A percentile compares a stretch with the other conserved stretches of the same genome.
Conservation (phyloP, 2,329 filamentous ascomycete genomes). For the Coccinonectria pachysandricola region DNA sequence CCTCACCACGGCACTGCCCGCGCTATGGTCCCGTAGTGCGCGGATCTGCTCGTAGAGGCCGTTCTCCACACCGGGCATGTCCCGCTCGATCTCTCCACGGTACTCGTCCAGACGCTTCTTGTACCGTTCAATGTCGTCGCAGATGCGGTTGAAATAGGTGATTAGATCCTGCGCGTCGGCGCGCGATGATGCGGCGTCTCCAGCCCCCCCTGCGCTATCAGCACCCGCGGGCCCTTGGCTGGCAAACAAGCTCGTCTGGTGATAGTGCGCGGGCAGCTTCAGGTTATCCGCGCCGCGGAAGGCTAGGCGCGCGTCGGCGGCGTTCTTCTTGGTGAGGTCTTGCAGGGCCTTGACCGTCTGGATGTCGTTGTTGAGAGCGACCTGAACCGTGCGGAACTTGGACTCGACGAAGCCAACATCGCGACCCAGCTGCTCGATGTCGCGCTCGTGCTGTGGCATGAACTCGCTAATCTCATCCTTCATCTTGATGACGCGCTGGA, state of each 20-base stretch:
- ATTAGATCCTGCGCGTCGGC: constrained; percentile 33
- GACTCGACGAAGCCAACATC: constrained; percentile 40
- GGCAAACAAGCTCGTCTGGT: constrained; percentile 35
- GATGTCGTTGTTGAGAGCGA: constrained; percentile 44
- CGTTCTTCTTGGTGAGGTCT: constrained; percentile 49
- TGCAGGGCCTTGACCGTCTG: constrained; percentile 54
- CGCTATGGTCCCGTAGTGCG: constrained; percentile 24
- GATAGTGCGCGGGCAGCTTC: constrained; percentile 53
- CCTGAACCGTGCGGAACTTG: constrained; percentile 35
- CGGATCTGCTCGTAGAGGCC: constrained; percentile 35
- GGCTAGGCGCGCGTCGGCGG: constrained; percentile 57
- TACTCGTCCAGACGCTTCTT: constrained; percentile 34
- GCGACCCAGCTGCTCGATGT: constrained; percentile 36
- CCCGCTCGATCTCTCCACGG: constrained; percentile 35
- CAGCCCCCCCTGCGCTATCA: constrained; percentile 15
- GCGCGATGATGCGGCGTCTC: constrained; percentile 26
- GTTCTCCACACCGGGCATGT: constrained; percentile 38
- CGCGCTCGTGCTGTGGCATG: constrained; percentile 44
- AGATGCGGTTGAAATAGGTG: constrained; percentile 34
- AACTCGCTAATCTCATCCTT: constrained; percentile 67
- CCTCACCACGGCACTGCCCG: constrained; percentile 21
- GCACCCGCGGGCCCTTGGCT: constrained; percentile 19
- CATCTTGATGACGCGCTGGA: constrained; percentile 69
- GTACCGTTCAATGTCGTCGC: constrained; percentile 33
- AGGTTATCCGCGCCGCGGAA: constrained; percentile 68